Conservation (phyloP, 192 early-diverging fungal genomes). For the Phlyctochytrium planicorne region DNA sequence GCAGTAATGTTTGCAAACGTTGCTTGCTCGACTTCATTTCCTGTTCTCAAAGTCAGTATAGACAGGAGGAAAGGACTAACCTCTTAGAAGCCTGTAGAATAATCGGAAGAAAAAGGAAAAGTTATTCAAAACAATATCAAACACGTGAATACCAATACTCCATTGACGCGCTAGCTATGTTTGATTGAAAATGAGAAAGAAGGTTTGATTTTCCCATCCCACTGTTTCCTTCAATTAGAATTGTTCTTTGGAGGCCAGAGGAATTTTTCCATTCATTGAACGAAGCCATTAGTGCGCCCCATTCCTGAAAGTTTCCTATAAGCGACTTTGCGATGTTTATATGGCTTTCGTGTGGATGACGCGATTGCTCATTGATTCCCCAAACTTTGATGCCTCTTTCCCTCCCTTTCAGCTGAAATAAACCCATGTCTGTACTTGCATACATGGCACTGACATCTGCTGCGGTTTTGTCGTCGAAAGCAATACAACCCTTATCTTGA, state of each 20-base stretch:
- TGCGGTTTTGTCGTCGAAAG: not conserved
- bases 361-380: not conserved
- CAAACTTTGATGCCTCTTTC: not conserved
- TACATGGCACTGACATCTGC: no score
- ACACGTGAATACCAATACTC: not conserved
- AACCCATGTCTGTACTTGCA: not conserved
- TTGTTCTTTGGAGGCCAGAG: not conserved
- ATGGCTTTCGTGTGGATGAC: not conserved
- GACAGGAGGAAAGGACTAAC: not conserved
- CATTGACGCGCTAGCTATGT: not conserved
- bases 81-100: not conserved
- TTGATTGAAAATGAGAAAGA: not conserved
- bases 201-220: not conserved
- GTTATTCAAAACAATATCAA: no score
- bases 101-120: not conserved
- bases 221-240: not conserved
- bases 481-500: not conserved
- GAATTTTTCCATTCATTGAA: not conserved
- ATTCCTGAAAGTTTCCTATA: not conserved
- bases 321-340: not conserved
- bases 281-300: not conserved
- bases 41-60: not conserved
- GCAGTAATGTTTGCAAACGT: no score
- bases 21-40: not conserved
- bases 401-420: not conserved